These are phyloP conservation scores for Apiospora saccharicola DNA, from an alignment of 2,329 filamentous ascomycete genomes.

Conservation along the genomic window DNA sequence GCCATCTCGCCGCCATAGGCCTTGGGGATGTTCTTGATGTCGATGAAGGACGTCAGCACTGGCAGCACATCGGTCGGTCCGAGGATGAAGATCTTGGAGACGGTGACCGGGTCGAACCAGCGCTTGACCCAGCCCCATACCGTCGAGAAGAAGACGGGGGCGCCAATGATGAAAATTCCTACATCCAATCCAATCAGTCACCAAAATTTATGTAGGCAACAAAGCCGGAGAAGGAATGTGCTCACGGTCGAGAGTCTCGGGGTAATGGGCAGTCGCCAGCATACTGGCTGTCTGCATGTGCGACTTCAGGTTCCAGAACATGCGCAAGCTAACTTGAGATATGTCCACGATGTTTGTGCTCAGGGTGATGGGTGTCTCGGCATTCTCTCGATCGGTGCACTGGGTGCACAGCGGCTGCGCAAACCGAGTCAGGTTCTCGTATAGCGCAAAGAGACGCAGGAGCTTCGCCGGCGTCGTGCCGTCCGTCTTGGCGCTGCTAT, in stretches of 20 bases:
- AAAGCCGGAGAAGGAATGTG: slow-evolving; percentile 47
- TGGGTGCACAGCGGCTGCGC: slow-evolving; percentile 84
- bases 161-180: slow-evolving; percentile 77
- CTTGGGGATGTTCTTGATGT: slow-evolving; percentile 83
- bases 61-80: slow-evolving; percentile 74
- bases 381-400: slow-evolving; percentile 73
- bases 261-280: slow-evolving; percentile 91
- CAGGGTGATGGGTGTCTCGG: slow-evolving; percentile 86
- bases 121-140: slow-evolving; percentile 96
- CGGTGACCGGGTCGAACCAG: slow-evolving; percentile 94
- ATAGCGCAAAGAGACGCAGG: slow-evolving; percentile 87
- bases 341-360: slow-evolving; percentile 97
- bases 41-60: slow-evolving; percentile 83
- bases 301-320: slow-evolving; percentile 93
- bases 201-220: neutral
- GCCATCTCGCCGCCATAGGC: slow-evolving; percentile 89
- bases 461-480: slow-evolving; percentile 77
- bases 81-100: slow-evolving; percentile 96
- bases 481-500: slow-evolving; percentile 67
- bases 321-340: slow-evolving; percentile 83
- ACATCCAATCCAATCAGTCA: slow-evolving; percentile 28
- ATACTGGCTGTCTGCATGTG: slow-evolving; percentile 95
- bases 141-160: slow-evolving; percentile 88
- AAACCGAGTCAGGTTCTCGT: slow-evolving; percentile 91
- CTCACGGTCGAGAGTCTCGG: slow-evolving; percentile 88